Percentiles rank a stretch among this genome's conserved stretches.
Evolutionary conservation across 805 yeast genomes (phyloP).

Genomic region (Sugiyamaella floridensis): DNA sequence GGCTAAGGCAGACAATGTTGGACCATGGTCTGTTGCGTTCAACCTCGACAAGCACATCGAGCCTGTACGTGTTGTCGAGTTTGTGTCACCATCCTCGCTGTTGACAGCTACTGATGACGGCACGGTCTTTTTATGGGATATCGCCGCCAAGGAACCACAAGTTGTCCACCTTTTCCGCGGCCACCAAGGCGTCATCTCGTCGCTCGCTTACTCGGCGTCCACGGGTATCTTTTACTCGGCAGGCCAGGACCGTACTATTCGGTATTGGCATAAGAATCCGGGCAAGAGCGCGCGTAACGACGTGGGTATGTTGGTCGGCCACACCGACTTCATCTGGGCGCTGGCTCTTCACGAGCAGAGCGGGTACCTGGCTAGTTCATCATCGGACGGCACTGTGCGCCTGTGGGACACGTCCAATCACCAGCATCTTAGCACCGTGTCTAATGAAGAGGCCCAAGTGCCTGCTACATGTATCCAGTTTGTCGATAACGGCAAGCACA

Average conservation of each 20-base stretch:
- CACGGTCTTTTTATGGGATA: conserved; percentile 16
- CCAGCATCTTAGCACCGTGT: conserved; percentile 3
- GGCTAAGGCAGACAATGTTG: background rate
- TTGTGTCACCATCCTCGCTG: conserved; percentile 2
- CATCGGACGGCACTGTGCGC: conserved; percentile 20
- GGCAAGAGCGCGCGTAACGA: conserved; percentile 1
- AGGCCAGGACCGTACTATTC: conserved; percentile 17
- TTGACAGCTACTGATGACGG: conserved; percentile 22
- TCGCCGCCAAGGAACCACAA: conserved; percentile 5
- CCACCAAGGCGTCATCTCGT: conserved; percentile 16
- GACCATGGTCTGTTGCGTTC: background rate
- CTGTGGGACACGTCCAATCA: conserved; percentile 16
- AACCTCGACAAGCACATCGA: background rate
- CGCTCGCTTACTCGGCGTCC: conserved; percentile 14
- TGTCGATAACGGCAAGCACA: conserved; percentile 9
- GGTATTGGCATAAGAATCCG: conserved; percentile 15
- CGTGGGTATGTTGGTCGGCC: conserved; percentile 14
- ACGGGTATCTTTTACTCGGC: conserved; percentile 16
- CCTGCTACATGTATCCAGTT: conserved; percentile 1
- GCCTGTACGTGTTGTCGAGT: background rate
- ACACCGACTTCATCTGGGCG: conserved; percentile 12
- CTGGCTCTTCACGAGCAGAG: conserved; percentile 16
- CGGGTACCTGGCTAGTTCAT: conserved; percentile 17
- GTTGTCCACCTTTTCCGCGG: conserved; percentile 13
- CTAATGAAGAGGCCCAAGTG: conserved; percentile 1